These are phyloP conservation scores for Chalciporus chontae DNA, from an alignment of 768 basidiomycete genomes.

Conservation along the genomic window DNA sequence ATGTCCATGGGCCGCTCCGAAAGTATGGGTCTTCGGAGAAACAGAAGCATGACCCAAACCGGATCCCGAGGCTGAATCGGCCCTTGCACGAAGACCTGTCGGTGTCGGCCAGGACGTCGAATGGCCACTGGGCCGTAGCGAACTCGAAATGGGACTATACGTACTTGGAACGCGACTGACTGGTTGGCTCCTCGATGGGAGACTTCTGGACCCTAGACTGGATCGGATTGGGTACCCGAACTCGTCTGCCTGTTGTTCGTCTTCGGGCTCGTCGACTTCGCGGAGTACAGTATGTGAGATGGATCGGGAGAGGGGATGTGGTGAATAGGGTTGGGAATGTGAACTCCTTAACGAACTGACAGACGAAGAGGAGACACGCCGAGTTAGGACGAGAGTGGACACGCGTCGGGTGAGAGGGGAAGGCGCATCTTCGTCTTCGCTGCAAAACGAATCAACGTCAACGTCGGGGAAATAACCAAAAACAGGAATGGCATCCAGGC, in stretches of 20 bases:
- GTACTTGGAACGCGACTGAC: slow-evolving; percentile 19
- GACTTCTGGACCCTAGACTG: slow-evolving; percentile 15
- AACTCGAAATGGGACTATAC: slow-evolving; percentile 20
- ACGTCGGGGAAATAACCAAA: neutral
- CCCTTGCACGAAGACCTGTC: slow-evolving; percentile 7
- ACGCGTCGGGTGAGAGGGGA: slow-evolving; percentile 62
- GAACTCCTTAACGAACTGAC: slow-evolving; percentile 24
- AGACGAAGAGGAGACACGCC: slow-evolving; percentile 44
- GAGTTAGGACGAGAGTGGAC: slow-evolving; percentile 51
- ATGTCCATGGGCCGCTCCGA: neutral
- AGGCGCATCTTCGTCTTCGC: slow-evolving; percentile 73
- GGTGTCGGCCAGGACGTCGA: slow-evolving; percentile 17
- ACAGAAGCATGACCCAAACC: slow-evolving; percentile 14
- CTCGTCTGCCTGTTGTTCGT: slow-evolving; percentile 14
- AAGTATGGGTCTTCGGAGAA: slow-evolving; percentile 12
- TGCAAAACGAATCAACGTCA: slow-evolving; percentile 23
- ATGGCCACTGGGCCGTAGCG: slow-evolving; percentile 21
- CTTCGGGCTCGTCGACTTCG: slow-evolving; percentile 24
- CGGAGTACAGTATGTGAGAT: slow-evolving; percentile 30
- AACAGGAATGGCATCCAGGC: slow-evolving; percentile 1
- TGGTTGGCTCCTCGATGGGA: slow-evolving; percentile 22
- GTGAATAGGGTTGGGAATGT: slow-evolving; percentile 8
- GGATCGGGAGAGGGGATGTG: slow-evolving; percentile 24
- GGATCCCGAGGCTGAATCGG: slow-evolving; percentile 19
- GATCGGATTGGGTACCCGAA: slow-evolving; percentile 20